Evolutionary conservation across 768 basidiomycete genomes (phyloP).

Genomic region (Psilocybe azurescens): DNA sequence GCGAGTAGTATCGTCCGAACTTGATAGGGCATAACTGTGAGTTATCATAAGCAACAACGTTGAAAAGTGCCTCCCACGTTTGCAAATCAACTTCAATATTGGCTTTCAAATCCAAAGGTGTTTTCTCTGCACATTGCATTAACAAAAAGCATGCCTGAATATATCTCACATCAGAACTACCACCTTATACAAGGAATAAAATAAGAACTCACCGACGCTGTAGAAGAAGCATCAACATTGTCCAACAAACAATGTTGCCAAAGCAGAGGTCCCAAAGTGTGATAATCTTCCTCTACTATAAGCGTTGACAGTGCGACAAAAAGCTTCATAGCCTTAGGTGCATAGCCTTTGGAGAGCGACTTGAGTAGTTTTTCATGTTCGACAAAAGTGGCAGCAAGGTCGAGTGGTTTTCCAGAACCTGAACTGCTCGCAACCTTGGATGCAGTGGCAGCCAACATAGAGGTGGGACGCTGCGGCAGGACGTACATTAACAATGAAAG

Average conservation of each 20-base stretch:
- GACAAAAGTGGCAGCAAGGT: slow-evolving; percentile 40
- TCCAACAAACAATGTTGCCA: slow-evolving; percentile 60
- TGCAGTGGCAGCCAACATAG: slow-evolving; percentile 18
- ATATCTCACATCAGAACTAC: slow-evolving; percentile 1
- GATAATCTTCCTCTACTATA: slow-evolving; percentile 53
- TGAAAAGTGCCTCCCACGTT: slow-evolving; percentile 43
- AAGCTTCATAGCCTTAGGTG: slow-evolving; percentile 56
- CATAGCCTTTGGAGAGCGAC: slow-evolving; percentile 50
- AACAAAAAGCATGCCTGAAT: slow-evolving; percentile 63
- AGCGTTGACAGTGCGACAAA: slow-evolving; percentile 67
- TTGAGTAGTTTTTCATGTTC: slow-evolving; percentile 43
- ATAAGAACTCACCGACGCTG: slow-evolving; percentile 52
- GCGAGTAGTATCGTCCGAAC: slow-evolving; percentile 53
- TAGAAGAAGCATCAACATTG: slow-evolving; percentile 42
- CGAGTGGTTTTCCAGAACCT: slow-evolving; percentile 26
- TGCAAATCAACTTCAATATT: slow-evolving; percentile 59
- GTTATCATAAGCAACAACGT: background rate
- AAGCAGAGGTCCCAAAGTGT: slow-evolving; percentile 55
- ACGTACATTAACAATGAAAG: background rate
- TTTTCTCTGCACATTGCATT: slow-evolving; percentile 78
- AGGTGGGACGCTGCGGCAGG: slow-evolving; percentile 22
- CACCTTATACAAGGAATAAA: background rate
- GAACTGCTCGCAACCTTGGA: slow-evolving; percentile 14
- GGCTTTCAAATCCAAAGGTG: slow-evolving; percentile 49
- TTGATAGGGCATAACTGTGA: slow-evolving; percentile 24